Conservation (phyloP, 2,329 filamentous ascomycete genomes). For the Zymoseptoria ardabiliae region DNA sequence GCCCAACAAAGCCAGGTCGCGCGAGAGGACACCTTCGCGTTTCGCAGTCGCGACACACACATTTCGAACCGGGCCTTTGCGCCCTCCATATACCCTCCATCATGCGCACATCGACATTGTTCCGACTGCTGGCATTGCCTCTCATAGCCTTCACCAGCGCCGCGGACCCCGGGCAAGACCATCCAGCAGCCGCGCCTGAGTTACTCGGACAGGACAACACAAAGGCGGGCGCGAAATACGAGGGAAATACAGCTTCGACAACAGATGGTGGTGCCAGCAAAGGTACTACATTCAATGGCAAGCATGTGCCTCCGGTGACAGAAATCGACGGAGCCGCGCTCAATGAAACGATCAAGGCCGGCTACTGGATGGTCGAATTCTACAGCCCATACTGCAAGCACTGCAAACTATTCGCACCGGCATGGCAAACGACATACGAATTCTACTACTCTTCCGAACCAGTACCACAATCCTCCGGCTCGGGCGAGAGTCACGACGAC, state of each 20-base stretch:
- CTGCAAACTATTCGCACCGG: slow-evolving; percentile 72
- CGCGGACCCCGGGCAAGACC: slow-evolving; percentile 11
- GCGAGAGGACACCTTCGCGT: neutral
- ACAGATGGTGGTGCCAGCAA: slow-evolving; percentile 18
- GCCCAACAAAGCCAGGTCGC: neutral
- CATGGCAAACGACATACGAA: slow-evolving; percentile 88
- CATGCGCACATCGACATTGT: slow-evolving; percentile 26
- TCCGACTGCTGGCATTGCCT: slow-evolving; percentile 25
- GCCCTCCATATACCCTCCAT: slow-evolving; percentile 14
- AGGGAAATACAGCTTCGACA: slow-evolving; percentile 9
- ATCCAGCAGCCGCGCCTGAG: slow-evolving; percentile 1
- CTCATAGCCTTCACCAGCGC: slow-evolving; percentile 19
- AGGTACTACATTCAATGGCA: slow-evolving; percentile 57
- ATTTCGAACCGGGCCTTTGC: slow-evolving; percentile 11
- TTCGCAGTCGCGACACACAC: neutral
- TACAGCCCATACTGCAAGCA: slow-evolving; percentile 54
- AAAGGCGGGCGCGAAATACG: slow-evolving; percentile 4
- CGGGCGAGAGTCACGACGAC: slow-evolving; percentile 37
- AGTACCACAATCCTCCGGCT: slow-evolving; percentile 44
- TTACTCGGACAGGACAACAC: neutral
- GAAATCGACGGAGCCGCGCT: slow-evolving; percentile 54
- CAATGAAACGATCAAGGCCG: slow-evolving; percentile 52
- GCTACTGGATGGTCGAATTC: slow-evolving; percentile 57
- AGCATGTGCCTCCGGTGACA: slow-evolving; percentile 57
- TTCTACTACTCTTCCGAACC: slow-evolving; percentile 87